A percentile compares a stretch with the other conserved stretches of the same genome.
Evolutionary conservation across 2,329 filamentous ascomycete species (phyloP).

Genomic region (Monosporascus sp.): DNA sequence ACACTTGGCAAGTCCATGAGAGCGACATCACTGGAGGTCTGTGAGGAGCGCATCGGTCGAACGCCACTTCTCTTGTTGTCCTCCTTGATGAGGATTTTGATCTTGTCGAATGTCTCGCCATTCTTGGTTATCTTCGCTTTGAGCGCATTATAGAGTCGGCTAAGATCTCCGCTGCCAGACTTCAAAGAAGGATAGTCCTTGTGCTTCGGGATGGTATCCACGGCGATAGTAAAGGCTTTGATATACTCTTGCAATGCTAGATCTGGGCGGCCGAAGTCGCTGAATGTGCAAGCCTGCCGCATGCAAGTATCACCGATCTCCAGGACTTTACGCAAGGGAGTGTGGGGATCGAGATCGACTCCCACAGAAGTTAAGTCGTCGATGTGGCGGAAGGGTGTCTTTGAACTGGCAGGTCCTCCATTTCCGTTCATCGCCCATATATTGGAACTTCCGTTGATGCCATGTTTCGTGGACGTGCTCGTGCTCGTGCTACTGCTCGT

Average conservation of each 20-base stretch:
- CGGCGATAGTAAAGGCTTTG: slow-evolving; percentile 70
- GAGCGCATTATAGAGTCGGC: slow-evolving; percentile 43
- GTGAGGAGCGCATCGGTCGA: slow-evolving; percentile 30
- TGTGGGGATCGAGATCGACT: slow-evolving; percentile 41
- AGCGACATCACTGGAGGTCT: slow-evolving; percentile 4
- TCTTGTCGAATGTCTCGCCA: slow-evolving; percentile 45
- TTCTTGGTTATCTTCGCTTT: slow-evolving; percentile 44
- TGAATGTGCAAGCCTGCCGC: slow-evolving; percentile 54
- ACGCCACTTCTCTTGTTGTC: slow-evolving; percentile 60
- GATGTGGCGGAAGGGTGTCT: slow-evolving; percentile 44
- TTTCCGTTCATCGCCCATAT: slow-evolving; percentile 22
- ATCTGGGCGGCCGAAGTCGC: slow-evolving; percentile 63
- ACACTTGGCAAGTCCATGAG: slow-evolving; percentile 11
- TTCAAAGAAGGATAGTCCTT: slow-evolving; percentile 65
- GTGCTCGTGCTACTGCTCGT: slow-evolving; percentile 3
- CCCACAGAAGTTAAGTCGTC: slow-evolving; percentile 44
- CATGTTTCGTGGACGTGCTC: background rate
- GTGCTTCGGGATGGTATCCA: slow-evolving; percentile 71
- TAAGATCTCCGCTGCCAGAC: slow-evolving; percentile 43
- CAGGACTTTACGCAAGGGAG: slow-evolving; percentile 49
- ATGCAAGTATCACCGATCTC: slow-evolving; percentile 47
- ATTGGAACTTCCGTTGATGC: background rate
- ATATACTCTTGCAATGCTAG: slow-evolving; percentile 80
- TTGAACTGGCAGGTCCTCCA: slow-evolving; percentile 13
- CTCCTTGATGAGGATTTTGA: slow-evolving; percentile 55